Percentiles rank a stretch among this genome's conserved stretches.
Evolutionary conservation across 129 eudicot species (phyloP).

Genomic region (Oenanthe sinensis): DNA sequence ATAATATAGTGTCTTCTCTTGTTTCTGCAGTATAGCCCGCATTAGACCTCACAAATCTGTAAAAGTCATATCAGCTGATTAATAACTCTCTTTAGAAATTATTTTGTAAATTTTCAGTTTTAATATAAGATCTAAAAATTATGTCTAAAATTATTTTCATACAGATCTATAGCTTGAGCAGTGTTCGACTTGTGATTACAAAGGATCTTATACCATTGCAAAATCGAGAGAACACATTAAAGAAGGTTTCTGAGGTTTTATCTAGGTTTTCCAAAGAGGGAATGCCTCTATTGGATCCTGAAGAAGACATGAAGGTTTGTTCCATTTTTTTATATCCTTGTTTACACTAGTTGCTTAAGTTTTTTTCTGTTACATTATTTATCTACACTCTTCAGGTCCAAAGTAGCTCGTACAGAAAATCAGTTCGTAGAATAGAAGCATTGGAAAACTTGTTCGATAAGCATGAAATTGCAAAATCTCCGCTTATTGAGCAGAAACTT

Average conservation of each 20-base stretch:
- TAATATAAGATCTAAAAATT: background rate
- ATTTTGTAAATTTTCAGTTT: background rate
- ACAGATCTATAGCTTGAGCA: conserved; percentile 80
- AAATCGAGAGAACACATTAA: conserved; percentile 78
- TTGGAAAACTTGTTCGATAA: conserved; percentile 74
- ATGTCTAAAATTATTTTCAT: background rate
- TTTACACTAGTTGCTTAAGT: background rate
- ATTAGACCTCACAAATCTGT: background rate
- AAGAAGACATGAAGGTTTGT: conserved; percentile 96
- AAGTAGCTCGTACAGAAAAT: conserved; percentile 76
- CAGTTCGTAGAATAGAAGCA: conserved; percentile 72
- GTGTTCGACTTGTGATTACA: conserved; percentile 65
- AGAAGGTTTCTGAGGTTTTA: conserved; percentile 83
- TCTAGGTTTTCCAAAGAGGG: conserved; percentile 80
- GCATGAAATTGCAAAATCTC: conserved; percentile 87
- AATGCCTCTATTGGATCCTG: conserved; percentile 78
- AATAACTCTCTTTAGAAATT: background rate
- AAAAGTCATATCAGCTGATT: background rate
- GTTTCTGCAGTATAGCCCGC: background rate
- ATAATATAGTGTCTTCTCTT: background rate
- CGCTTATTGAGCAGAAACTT: conserved; percentile 84
- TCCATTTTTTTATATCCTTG: background rate
- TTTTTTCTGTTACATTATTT: conserved; percentile 5
- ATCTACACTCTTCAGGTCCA: conserved; percentile 49
- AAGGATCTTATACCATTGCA: conserved; percentile 91